Evolutionary conservation across 352 stramenopile species (phyloP).

Genomic region (Phytopythium cucurbitacearum): DNA sequence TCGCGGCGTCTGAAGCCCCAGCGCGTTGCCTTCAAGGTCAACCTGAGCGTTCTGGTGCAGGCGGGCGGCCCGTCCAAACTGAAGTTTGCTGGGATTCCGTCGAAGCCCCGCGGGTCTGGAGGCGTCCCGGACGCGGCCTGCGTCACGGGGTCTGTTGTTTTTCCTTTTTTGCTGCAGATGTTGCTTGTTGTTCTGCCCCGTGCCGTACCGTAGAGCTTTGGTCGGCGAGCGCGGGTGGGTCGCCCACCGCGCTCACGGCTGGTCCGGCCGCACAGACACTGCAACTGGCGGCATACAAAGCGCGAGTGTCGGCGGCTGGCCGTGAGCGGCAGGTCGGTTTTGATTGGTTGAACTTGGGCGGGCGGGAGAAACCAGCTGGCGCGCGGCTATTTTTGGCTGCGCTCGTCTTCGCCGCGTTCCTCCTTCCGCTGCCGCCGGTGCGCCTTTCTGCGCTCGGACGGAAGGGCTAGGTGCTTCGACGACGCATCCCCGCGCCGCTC

Average conservation of each 20-base stretch:
- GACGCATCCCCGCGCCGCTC: neutral
- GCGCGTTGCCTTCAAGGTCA: no score
- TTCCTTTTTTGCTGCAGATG: neutral
- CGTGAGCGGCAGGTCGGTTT: neutral
- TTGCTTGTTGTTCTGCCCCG: neutral
- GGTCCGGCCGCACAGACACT: no score
- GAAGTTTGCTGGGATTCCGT: neutral
- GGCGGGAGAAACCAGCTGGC: neutral
- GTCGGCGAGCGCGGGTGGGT: no score
- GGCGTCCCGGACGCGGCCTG: no score
- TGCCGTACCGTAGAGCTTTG: no score
- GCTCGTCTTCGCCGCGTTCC: neutral
- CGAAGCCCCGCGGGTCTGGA: no score
- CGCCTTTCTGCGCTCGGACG: slow-evolving; percentile 1
- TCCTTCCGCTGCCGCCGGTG: neutral
- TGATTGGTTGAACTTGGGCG: slow-evolving; percentile 7
- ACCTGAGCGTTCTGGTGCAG: neutral
- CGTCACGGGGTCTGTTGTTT: no score
- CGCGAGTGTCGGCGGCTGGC: no score
- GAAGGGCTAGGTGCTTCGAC: neutral
- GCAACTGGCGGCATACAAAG: no score
- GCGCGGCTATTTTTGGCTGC: neutral
- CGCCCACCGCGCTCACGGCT: no score
- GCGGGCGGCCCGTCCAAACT: neutral
- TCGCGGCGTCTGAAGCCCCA: slow-evolving; percentile 1